Evolutionary conservation across 1,284 basidiomycete genomes (phyloP), one percentile per base, ranked within the genome.

Genomic region (Violaceomyces palustris): DNA sequence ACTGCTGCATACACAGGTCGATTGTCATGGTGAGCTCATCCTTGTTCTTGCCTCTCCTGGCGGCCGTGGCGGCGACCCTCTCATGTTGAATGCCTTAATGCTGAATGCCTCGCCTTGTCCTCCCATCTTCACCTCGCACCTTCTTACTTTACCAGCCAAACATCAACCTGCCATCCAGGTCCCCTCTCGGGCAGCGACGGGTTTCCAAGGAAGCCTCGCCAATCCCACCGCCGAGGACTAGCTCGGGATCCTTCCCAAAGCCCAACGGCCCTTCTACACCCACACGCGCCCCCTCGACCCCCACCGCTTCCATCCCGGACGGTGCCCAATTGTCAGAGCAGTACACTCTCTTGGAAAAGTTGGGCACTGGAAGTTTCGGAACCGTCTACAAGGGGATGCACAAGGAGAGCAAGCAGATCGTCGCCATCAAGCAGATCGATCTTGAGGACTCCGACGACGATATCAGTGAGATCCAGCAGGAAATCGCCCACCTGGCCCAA

Each of bases 311-410:
- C n/a, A n/a, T n/a, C n/a, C n/a, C n/a, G n/a, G n/a, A n/a, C 33
- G 64, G 58, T 33, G 55, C 58, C 28, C 49, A 68, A 44, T 66
- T 70, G 15, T 61, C 64, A 10, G 63, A 69, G 33, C 64, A 93
- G 68, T 97, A 97, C 74, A 88, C 87, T 31, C 78, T 98, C 17
- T 80, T 93, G 47, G 90, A 97, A 76, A 94, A 93, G 75, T 81
- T 98, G 22, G 93, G 93, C 9, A 93, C 89, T n/a, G 93, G 93
- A 28, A 90, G 87, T 72, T 98, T 97, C 73, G 92, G 92, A 6
- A 87, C 84, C 1, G 93, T 98, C 39, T 98, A 89, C 82, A 94
- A 94, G 78, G 73, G 60, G 21, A 85, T 91, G 65, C 90, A 98
- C 76, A 88, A 89, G 70, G 87, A 89, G 50, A 87, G 88, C 4